phyloP scores from a whole-genome alignment of 2,329 filamentous ascomycete genomes.

The Capronia americana region DNA sequence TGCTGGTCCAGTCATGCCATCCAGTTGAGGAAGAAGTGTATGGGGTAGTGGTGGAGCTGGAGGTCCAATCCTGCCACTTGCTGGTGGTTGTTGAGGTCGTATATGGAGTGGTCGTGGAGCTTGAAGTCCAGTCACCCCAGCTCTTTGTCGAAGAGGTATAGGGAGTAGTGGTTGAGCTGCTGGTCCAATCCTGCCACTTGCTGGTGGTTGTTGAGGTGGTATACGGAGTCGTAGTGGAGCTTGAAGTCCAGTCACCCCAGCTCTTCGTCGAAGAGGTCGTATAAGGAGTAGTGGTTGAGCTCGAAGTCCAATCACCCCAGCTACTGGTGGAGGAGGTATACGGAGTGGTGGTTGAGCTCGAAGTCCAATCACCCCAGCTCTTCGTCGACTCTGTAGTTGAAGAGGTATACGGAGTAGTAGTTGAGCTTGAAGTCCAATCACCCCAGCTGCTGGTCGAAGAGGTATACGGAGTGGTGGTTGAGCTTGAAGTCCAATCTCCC shows the following conservation, averaged over 20 bases:
- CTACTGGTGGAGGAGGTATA: neutral
- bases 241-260: slow-evolving; percentile 20
- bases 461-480: slow-evolving; percentile 2
- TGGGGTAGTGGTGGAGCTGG: neutral
- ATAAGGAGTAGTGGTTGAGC: neutral
- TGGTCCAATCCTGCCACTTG: slow-evolving; percentile 15
- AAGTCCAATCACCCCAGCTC: slow-evolving; percentile 11
- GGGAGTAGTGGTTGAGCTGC: slow-evolving; percentile 2
- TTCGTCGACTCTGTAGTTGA: neutral
- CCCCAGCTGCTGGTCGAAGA: neutral
- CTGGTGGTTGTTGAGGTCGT: neutral
- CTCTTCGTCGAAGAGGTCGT: neutral
- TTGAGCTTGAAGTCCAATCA: slow-evolving; percentile 11
- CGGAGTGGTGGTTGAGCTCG: neutral
- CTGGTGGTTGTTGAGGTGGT: neutral
- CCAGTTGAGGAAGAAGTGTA: neutral
- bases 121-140: slow-evolving; percentile 19
- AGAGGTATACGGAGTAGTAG: slow-evolving; percentile 5
- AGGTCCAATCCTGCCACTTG: slow-evolving; percentile 12
- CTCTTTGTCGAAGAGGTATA: neutral
- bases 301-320: slow-evolving; percentile 19
- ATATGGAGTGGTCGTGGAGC: neutral
- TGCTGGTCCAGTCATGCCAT: neutral
- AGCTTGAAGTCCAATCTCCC: slow-evolving; percentile 4
- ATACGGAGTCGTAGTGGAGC: neutral